These are phyloP conservation scores for Geotrichum australiense DNA, from an alignment of 1,139 yeast species.

Conservation along the genomic window DNA sequence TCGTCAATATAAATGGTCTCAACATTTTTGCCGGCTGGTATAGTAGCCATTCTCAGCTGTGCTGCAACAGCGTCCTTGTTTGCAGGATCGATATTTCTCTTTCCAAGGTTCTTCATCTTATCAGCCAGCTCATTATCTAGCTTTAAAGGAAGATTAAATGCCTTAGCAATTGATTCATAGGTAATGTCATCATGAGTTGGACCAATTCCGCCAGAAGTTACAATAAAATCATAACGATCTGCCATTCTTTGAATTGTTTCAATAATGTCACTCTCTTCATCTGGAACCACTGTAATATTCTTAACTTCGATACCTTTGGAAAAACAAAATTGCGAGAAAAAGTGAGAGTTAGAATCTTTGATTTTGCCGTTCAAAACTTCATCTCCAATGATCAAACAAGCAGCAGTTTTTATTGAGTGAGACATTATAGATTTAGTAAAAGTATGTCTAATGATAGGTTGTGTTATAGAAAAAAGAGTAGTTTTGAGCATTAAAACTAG, in stretches of 20 bases:
- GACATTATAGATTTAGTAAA: too few relatives aligned
- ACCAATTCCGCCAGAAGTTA: slow-evolving; percentile 81
- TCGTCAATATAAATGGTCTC: slow-evolving; percentile 44
- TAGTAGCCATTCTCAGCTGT: slow-evolving; percentile 69
- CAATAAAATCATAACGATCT: slow-evolving; percentile 54
- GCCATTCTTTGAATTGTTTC: slow-evolving; percentile 45
- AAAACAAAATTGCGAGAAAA: slow-evolving; percentile 67
- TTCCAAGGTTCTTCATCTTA: slow-evolving; percentile 49
- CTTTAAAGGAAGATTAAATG: slow-evolving; percentile 46
- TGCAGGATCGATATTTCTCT: slow-evolving; percentile 36
- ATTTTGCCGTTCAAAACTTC: slow-evolving; percentile 87
- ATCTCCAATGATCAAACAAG: slow-evolving; percentile 67
- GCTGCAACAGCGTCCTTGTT: slow-evolving; percentile 46
- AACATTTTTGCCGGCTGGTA: slow-evolving; percentile 50
- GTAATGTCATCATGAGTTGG: slow-evolving; percentile 90
- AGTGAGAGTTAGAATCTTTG: slow-evolving; percentile 66
- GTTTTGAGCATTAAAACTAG: too few relatives aligned
- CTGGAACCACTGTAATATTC: slow-evolving; percentile 68
- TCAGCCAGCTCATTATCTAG: slow-evolving; percentile 53
- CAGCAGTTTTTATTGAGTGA: slow-evolving; percentile 28
- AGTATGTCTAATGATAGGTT: too few relatives aligned
- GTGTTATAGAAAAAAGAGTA: too few relatives aligned
- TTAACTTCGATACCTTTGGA: slow-evolving; percentile 55
- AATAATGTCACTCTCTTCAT: slow-evolving; percentile 59
- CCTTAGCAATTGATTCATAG: slow-evolving; percentile 60